Evolutionary conservation across 805 yeast genomes (phyloP).

Genomic region (Jamesozyma gamospora): DNA sequence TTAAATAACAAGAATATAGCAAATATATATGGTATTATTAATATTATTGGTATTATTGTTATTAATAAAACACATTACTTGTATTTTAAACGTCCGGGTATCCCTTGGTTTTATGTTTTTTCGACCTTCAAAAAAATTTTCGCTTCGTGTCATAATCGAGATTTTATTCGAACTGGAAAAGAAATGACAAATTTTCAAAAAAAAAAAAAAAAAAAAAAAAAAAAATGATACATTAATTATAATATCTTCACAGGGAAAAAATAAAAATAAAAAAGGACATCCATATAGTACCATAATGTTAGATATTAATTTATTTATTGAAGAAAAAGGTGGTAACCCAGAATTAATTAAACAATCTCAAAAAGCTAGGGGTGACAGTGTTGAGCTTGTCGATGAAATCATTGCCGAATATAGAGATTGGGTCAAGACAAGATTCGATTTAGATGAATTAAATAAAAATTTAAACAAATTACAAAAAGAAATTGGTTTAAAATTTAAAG

Average conservation of each 20-base stretch:
- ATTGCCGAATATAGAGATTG: constrained; percentile 84
- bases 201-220: constrained; percentile 1
- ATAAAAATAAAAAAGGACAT: too few relatives aligned
- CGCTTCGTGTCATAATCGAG: too few relatives aligned
- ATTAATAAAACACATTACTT: too few relatives aligned
- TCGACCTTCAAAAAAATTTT: neutral
- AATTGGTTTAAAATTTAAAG: constrained; percentile 85
- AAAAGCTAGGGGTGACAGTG: constrained; percentile 87
- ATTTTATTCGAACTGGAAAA: too few relatives aligned
- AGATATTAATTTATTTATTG: constrained; percentile 85
- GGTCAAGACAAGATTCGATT: constrained; percentile 81
- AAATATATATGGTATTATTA: too few relatives aligned
- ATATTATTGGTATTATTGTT: too few relatives aligned
- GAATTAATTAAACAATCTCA: constrained; percentile 81
- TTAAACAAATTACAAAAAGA: constrained; percentile 86
- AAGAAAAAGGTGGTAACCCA: constrained; percentile 96
- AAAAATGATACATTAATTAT: too few relatives aligned
- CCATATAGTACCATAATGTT: constrained; percentile 52
- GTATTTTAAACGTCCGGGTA: too few relatives aligned
- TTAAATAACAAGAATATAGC: too few relatives aligned
- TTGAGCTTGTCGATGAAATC: constrained; percentile 92
- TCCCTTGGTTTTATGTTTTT: too few relatives aligned
- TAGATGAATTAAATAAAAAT: constrained; percentile 83
- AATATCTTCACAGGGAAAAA: too few relatives aligned
- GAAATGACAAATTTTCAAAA: too few relatives aligned